Base-by-base conservation (phyloP, 2,329 filamentous ascomycete genomes). In the Talaromyces sp. region DNA sequence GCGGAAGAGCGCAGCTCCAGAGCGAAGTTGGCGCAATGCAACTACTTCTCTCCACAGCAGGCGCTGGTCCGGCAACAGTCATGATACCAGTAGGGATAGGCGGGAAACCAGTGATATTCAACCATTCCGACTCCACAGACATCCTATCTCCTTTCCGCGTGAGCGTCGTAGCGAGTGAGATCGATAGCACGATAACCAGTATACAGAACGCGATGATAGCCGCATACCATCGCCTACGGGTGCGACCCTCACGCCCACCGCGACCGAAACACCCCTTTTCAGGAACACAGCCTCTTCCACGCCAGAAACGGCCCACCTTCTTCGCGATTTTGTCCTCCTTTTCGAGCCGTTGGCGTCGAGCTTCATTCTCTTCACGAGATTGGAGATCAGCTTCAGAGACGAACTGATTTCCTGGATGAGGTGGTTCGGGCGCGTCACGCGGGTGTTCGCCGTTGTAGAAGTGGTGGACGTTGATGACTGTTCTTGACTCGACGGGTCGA, bases 1-100 rank as follows among this genome's bases (percentile, higher is more conserved):
- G 92, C 2, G 93, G 92, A 17, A 96, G 78, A 11, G 89, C 85
- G 75, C 93, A 98, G 74, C 90, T 96, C 93, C 93, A 98, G 63
- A 95, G 77, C 0, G 90, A 91, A 3, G 87, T 82, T 0, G 90
- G 90, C 7, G 83, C 81, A 3, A 93, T 88, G 70, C 93, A 98
- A 6, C 85, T 86, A 25, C 86, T 86, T 63, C 87, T 84, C n/a
- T 86, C 80, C 1, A 84, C 79, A 0, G 85, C 84, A 59, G 90
- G 88, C 70, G 91, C 86, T 0, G 92, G 87, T 5, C 89, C 90
- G 17, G 91, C 86, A 17, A 97, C 85, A 0, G 92, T 96, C 67
- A 91, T 84, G 19, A 94, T 84, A 0, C 93, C 94, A 0, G 91
- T 94, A 1, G 91, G 92, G 72, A 97, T 91, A 0, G 93, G 90